Base-by-base conservation (phyloP, 148 eudicot species). In the Amaranthus cruentus region DNA sequence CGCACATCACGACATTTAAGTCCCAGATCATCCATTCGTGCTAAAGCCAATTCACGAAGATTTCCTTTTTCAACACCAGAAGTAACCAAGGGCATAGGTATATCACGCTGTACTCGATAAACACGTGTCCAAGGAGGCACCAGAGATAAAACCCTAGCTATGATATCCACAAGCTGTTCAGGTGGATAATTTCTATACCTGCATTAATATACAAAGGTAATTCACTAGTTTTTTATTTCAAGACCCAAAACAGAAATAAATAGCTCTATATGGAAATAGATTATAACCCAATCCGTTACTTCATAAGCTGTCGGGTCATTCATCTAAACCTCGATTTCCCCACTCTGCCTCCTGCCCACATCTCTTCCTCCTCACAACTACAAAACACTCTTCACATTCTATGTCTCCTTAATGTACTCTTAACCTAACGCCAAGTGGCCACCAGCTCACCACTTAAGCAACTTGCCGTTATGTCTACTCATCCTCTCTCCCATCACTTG, bases 51-150 rank as follows among this genome's bases (percentile, higher is more conserved):
- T 78, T 95, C 99, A 18, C 99, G 90, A 64, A 95, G 99, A 81
- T 95, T 95, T 65, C 99, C 99, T 84, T 95, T 95, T 84, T 95
- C 99, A 69, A 95, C 99, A 61, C 99, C 99, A 79, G 99, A 95
- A 72, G 99, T 90, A 74, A 95, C 99, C 66, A 95, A 76, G 81
- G 99, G 99, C 99, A 95, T 95, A 53, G 99, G 99, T 56, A 92
- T 92, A 83, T 95, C 99, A 66, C 99, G 91, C 80, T 95, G 99
- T 77, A 95, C 99, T 77, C 99, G 89, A 79, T 95, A 95, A 62
- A 95, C 92, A 80, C 97, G 99, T 48, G 99, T 95, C 99, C 99
- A 95, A 51, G 99, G 99, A 47, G 99, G 99, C 72, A 95, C 99
- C 94, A 92, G 84, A 21, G 99, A 85, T 18, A 95, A 83, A 62